Conservation (phyloP, 2,329 filamentous ascomycete species). For the Fusarium keratoplasticum region DNA sequence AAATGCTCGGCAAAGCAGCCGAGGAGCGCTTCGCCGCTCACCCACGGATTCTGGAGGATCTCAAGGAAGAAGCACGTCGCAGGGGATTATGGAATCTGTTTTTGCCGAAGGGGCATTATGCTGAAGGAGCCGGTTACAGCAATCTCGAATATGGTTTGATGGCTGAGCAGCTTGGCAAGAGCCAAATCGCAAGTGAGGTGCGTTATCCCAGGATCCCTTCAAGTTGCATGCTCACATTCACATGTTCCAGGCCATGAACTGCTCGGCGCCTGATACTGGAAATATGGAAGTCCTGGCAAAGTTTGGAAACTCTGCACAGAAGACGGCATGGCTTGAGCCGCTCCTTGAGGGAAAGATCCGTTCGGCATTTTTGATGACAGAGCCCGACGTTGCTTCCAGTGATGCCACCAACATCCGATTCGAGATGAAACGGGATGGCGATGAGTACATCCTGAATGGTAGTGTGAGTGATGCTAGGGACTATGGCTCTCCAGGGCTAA, state of each 20-base stretch:
- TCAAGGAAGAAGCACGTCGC: not conserved
- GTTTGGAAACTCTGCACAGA: not conserved
- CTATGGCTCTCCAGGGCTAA: not conserved
- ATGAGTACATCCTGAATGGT: not conserved
- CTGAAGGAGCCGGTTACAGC: not conserved
- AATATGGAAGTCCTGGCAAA: not conserved
- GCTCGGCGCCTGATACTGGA: not conserved
- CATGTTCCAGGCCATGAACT: not conserved
- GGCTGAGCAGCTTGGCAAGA: conserved; percentile 3
- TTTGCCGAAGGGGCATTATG: not conserved
- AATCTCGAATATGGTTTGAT: conserved; percentile 6
- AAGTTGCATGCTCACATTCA: not conserved
- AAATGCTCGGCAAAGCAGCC: not conserved
- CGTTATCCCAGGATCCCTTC: not conserved
- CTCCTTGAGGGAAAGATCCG: not conserved
- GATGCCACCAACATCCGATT: conserved; percentile 10
- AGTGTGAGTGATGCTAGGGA: not conserved
- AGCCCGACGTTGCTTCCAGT: conserved; percentile 5
- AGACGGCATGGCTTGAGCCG: not conserved
- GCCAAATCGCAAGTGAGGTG: not conserved
- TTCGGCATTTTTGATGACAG: conserved; percentile 12
- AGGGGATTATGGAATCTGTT: not conserved
- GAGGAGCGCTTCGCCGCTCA: not conserved
- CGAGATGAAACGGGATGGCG: not conserved
- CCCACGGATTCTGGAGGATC: not conserved